phyloP scores from a whole-genome alignment of 2,329 filamentous ascomycete species.

The Exophiala bonariae region DNA sequence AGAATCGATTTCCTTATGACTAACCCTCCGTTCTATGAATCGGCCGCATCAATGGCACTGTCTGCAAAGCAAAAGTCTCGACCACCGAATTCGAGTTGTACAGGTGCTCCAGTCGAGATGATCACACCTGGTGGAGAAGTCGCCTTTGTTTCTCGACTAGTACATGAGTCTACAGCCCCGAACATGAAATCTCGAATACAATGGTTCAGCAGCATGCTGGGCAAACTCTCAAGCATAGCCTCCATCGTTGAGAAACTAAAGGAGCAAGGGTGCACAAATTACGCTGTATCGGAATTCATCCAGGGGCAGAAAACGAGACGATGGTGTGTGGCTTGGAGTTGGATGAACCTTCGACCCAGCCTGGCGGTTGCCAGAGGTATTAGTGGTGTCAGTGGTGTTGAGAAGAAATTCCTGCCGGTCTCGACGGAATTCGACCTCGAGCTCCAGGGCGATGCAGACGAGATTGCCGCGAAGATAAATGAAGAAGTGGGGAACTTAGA shows the following conservation, averaged over 20 bases:
- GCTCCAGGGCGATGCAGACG: not conserved
- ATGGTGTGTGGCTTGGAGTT: slow-evolving; percentile 91
- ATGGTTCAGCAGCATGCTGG: slow-evolving; percentile 93
- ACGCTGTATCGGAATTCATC: slow-evolving; percentile 75
- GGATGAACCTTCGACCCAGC: slow-evolving; percentile 64
- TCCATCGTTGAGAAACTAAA: slow-evolving; percentile 62
- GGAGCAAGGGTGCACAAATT: slow-evolving; percentile 67
- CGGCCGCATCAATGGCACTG: slow-evolving; percentile 64
- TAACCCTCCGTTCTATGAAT: slow-evolving; percentile 93
- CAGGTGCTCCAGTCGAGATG: slow-evolving; percentile 82
- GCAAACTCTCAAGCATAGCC: slow-evolving; percentile 67
- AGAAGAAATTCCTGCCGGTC: slow-evolving; percentile 54
- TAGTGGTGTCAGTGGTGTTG: slow-evolving; percentile 35
- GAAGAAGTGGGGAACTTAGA: slow-evolving; percentile 57
- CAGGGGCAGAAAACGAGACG: slow-evolving; percentile 76
- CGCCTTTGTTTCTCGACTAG: slow-evolving; percentile 69
- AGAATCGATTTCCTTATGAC: slow-evolving; percentile 83
- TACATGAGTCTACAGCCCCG: slow-evolving; percentile 54
- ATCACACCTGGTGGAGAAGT: slow-evolving; percentile 76
- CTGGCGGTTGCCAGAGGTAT: slow-evolving; percentile 45
- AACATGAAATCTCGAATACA: slow-evolving; percentile 52
- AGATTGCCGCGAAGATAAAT: slow-evolving; percentile 41
- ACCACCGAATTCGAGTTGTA: slow-evolving; percentile 68
- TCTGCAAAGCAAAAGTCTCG: slow-evolving; percentile 67
- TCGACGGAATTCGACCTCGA: slow-evolving; percentile 52